Evolutionary conservation across 768 basidiomycete species (phyloP).

Genomic region (Pisolithus tinctorius): DNA sequence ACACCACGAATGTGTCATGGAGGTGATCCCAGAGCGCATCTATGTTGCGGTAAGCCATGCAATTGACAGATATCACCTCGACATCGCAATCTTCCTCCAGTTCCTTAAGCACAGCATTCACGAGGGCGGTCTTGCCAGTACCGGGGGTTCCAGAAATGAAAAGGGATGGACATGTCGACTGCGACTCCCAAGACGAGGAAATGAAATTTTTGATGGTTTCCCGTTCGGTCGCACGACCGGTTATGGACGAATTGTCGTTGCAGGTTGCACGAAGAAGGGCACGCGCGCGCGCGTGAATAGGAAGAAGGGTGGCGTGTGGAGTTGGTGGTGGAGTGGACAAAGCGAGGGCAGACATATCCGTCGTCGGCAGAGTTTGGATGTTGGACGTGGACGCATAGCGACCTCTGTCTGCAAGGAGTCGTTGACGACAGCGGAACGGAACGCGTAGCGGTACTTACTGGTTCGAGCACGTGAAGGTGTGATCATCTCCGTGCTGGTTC

Average conservation of each 20-base stretch:
- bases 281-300: constrained; percentile 56
- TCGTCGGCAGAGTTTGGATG: constrained; percentile 30
- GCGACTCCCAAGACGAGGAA: constrained; percentile 39
- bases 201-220: constrained; percentile 54
- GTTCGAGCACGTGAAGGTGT: constrained; percentile 39
- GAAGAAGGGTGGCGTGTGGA: constrained; percentile 38
- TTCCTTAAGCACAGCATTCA: constrained; percentile 55
- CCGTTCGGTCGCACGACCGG: constrained; percentile 66
- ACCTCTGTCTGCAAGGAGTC: constrained; percentile 31
- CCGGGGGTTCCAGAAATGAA: constrained; percentile 94
- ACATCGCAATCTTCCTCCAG: constrained; percentile 32
- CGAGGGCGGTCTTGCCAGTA: constrained; percentile 85
- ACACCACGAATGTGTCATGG: constrained; percentile 43
- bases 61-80: constrained; percentile 60
- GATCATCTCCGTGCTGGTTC: constrained; percentile 29
- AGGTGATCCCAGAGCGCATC: constrained; percentile 69
- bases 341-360: constrained; percentile 34
- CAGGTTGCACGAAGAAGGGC: constrained; percentile 68
- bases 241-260: constrained; percentile 46
- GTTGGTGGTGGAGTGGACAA: constrained; percentile 59
- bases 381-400: constrained; percentile 45
- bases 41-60: constrained; percentile 66
- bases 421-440: constrained; percentile 1
- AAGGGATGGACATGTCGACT: constrained; percentile 38
- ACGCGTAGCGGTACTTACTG: constrained; percentile 30